phyloP scores from a whole-genome alignment of 2,329 filamentous ascomycete genomes.

The Canariomyces notabilis region DNA sequence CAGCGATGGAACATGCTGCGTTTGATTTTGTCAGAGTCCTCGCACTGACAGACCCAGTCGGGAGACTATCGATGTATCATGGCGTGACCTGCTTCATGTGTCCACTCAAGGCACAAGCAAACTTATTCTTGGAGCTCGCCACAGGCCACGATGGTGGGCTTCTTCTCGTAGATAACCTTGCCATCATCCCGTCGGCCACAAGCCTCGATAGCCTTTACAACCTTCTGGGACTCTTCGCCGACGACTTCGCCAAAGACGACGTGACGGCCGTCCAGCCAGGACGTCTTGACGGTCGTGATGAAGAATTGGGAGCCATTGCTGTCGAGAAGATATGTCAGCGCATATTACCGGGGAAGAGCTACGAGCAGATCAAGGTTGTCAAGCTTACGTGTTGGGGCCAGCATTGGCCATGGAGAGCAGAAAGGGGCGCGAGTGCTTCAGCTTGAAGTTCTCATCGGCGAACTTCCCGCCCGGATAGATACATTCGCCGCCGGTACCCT shows the following conservation, averaged over 20 bases:
- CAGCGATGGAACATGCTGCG: not conserved
- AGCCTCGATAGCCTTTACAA: slow-evolving; percentile 59
- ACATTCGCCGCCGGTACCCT: slow-evolving; percentile 88
- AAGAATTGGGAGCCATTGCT: slow-evolving; percentile 99
- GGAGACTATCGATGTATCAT: not conserved
- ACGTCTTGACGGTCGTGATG: slow-evolving; percentile 86
- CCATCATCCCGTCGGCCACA: slow-evolving; percentile 53
- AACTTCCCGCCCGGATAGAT: slow-evolving; percentile 98
- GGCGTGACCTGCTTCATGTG: not conserved
- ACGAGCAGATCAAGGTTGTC: not conserved
- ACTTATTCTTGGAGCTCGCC: slow-evolving; percentile 32
- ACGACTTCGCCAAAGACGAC: slow-evolving; percentile 78
- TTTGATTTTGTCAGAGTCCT: not conserved
- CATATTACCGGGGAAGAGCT: slow-evolving; percentile 1
- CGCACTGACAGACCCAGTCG: not conserved
- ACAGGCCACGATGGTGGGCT: slow-evolving; percentile 52
- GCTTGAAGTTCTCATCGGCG: slow-evolving; percentile 82
- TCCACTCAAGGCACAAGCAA: not conserved
- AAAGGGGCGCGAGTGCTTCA: slow-evolving; percentile 69
- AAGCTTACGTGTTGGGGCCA: slow-evolving; percentile 78
- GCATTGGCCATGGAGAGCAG: slow-evolving; percentile 94
- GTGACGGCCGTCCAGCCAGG: slow-evolving; percentile 79
- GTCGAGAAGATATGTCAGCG: slow-evolving; percentile 42
- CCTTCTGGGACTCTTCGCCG: slow-evolving; percentile 41
- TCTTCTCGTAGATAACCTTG: slow-evolving; percentile 50